Evolutionary conservation across 805 yeast genomes (phyloP), one percentile per base, ranked within the genome.

Genomic region (Candida ovalis): DNA sequence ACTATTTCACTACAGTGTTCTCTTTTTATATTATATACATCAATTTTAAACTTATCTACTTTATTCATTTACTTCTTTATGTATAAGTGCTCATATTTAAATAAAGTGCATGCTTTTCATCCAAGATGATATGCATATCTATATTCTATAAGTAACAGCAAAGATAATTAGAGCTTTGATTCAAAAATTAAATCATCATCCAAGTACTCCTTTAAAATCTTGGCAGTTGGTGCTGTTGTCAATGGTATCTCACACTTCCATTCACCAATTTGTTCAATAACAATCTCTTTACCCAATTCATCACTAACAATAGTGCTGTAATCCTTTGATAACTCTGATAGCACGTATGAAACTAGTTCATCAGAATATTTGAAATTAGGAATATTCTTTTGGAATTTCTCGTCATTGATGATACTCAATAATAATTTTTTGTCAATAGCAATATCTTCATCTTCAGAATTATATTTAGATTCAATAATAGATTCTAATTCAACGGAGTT

Each of bases 201-300:
- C 25, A 56, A 45, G 43, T 58, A 65, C 23, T 47, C 44, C 0
- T 48, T 46, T 5, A 62, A 53, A 18, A 60, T 56, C 32, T 64
- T 56, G 1, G 95, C 89, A 43, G 61, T 64, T 9, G 94, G 87
- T n/a, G 82, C 75, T 1, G 79, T 78, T 0, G 90, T 84, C 44
- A 80, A 59, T 40, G 69, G 70, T 53, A 80, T 64, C 2, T 64
- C 61, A 18, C 80, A 65, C 63, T 84, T 85, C 74, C 88, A 86
- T 24, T 66, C 72, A 1, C 78, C 81, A 23, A 76, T 63, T 51
- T 72, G 69, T 1, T 62, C 60, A 50, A 83, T 72, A 13, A 66
- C 44, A 36, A 64, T 61, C 9, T 86, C 88, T 2, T 70, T 66
- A 6, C 15, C 35, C 15, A 4, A 8, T 12, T 52, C 48, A n/a